A percentile compares a stretch with the other conserved stretches of the same genome.
These are phyloP conservation scores for Buddleja alternifolia DNA, from an alignment of 257 asterid species.

Conservation along the genomic window DNA sequence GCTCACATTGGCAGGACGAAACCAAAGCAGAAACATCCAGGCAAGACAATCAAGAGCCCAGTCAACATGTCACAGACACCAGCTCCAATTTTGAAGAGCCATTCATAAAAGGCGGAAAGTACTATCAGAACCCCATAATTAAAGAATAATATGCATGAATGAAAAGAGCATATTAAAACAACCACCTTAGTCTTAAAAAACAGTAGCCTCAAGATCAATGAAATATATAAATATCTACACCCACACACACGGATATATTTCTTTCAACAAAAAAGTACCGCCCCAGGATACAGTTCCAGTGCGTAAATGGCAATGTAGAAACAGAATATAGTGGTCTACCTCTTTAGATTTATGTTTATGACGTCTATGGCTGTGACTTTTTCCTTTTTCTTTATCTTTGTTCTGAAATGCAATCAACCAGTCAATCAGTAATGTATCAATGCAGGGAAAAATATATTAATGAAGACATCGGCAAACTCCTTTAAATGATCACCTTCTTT, in stretches of 20 bases:
- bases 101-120: constrained; percentile 69
- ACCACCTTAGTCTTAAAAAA: background rate
- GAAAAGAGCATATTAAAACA: background rate
- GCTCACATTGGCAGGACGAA: constrained; percentile 81
- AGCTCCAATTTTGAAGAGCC: constrained; percentile 99
- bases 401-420: constrained; percentile 51
- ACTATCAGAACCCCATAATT: constrained; percentile 58
- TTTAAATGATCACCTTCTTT: constrained; percentile 56
- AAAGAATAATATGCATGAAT: constrained; percentile 7
- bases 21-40: constrained; percentile 63
- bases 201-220: background rate
- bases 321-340: constrained; percentile 55
- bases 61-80: constrained; percentile 79
- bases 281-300: constrained; percentile 11
- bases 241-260: background rate
- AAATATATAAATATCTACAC: background rate
- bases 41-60: constrained; percentile 63
- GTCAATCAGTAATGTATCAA: constrained; percentile 18
- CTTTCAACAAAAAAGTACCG: constrained; percentile 15
- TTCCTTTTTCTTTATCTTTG: constrained; percentile 76
- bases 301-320: constrained; percentile 8
- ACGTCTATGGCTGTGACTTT: constrained; percentile 61
- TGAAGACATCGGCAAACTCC: constrained; percentile 8
- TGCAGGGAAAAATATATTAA: constrained; percentile 15
- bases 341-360: constrained; percentile 73